Evolutionary conservation across 176 grass and related monocot species (phyloP), one percentile per base, ranked within the genome.

Genomic region (Luzula sylvatica): DNA sequence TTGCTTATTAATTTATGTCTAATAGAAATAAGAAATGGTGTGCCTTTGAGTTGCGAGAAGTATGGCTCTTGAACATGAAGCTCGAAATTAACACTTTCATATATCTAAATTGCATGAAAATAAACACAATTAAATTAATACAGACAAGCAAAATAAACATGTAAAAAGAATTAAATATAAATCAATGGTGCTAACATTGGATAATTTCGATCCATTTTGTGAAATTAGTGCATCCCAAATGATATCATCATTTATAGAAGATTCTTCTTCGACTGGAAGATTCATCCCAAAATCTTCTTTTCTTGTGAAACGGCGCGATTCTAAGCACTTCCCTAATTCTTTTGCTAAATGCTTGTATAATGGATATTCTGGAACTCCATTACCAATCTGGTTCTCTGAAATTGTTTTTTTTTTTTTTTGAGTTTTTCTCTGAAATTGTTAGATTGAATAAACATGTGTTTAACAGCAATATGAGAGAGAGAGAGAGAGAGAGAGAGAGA

Each of bases 11-110:
- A 29, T 26, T 28, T 18, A 57, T 29, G 7, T 57, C 16, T 1
- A 8, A 56, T 20, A 57, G 5, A 56, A 56, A 39, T 16, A 18
- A 15, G 20, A 29, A 60, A 14, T 32, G 43, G 20, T 15, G 30
- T 75, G 88, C 89, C 89, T 75, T 28, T 72, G 51, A 95, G 70
- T 45, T 85, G 83, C 61, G 80, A 85, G 67, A 88, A 95, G 66
- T 75, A 95, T 40, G 89, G 89, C 55, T 95, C 83, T 75, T 85
- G 83, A 67, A 95, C 89, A 79, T 95, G 83, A 41, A 95, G 71
- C 56, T 71, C 77, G 61, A 95, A 85, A 2, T 85, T 60, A 2
- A 85, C 73, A 21, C 57, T 46, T 11, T 61, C 62, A 32, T 78
- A 75, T 73, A 88, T 88, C 80, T 94, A 46, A 2, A 59, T 48